Conservation (phyloP, 179 eudicot genomes). For the Beta macrorhiza region DNA sequence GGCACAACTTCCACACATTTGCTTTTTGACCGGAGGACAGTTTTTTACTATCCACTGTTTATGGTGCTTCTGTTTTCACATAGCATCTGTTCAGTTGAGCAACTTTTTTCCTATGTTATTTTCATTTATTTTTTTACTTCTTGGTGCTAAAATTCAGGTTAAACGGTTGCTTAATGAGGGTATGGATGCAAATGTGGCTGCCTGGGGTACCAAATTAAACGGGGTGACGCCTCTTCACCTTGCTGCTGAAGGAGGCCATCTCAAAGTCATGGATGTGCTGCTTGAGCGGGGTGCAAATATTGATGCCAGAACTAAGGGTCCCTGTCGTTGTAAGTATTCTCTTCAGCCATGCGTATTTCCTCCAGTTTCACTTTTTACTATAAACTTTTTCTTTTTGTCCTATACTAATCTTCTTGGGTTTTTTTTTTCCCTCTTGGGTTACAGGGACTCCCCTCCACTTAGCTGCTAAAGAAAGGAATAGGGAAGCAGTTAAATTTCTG, state of each 20-base stretch:
- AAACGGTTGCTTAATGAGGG: slow-evolving; percentile 81
- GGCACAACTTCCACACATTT: not conserved
- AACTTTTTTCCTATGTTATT: not conserved
- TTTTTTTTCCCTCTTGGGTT: not conserved
- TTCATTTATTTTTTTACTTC: not conserved
- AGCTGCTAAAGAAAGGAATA: slow-evolving; percentile 89
- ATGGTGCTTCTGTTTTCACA: not conserved
- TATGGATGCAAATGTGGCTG: slow-evolving; percentile 80
- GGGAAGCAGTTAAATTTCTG: slow-evolving; percentile 70
- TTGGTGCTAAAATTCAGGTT: slow-evolving; percentile 44
- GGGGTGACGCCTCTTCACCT: slow-evolving; percentile 98
- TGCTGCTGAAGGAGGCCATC: slow-evolving; percentile 94
- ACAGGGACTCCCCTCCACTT: slow-evolving; percentile 97
- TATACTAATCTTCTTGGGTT: not conserved
- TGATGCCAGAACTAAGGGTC: slow-evolving; percentile 93
- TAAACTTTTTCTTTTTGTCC: no score
- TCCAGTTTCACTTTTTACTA: not conserved
- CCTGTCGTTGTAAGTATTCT: slow-evolving; percentile 80
- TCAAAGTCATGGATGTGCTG: slow-evolving; percentile 86
- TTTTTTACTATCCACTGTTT: not conserved
- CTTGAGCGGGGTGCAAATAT: slow-evolving; percentile 92
- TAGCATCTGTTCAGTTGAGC: not conserved
- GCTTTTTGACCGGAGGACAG: not conserved
- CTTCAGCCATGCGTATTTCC: not conserved
- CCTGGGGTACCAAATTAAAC: slow-evolving; percentile 77